Evolutionary conservation across 2,329 filamentous ascomycete genomes (phyloP), one percentile per base, ranked within the genome.

Genomic region (Cryphonectria nitschkei): DNA sequence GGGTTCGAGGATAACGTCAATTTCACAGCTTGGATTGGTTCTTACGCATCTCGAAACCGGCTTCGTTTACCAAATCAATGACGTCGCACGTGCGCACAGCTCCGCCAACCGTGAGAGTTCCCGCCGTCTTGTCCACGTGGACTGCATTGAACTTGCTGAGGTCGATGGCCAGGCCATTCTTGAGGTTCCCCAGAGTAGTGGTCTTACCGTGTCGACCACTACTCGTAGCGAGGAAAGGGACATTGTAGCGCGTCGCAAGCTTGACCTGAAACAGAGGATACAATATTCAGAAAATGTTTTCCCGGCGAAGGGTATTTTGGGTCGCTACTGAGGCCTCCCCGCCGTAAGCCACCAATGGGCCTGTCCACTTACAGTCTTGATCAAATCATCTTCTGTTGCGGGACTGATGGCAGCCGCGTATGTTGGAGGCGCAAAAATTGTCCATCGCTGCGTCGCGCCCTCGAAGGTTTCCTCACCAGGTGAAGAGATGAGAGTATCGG

Each of bases 81-180:
- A 90, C 83, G 74, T 89, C 84, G 68, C 78, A 79, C 85, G 87
- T 88, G 2, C 81, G 75, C 52, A 83, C 82, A 11, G 87, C 87
- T 32, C 87, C 86, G 68, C 85, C 83, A 29, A 83, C 84, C 0
- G 78, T 81, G 67, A 89, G 81, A 0, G 82, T 85, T 72, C 82
- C 80, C 16, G 78, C 80, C 1, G 79, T 78, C 0, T 77, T 39
- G 68, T 89, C 82, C 19, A 90, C 84, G 0, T 76, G 78, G 5
- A 89, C 85, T 2, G 78, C 75, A 2, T 83, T 80, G 83, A 90
- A 84, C 37, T 81, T 78, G 1, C 80, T 79, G 13, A 90, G 80
- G 75, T 89, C 86, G 68, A 90, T 83, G 9, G 89, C 82, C 39
- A 90, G 80, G 3, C 87, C 88, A 13, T 68, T 11, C 29, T 68